phyloP scores from a whole-genome alignment of 2,329 filamentous ascomycete genomes.

The Phaeosphaeria sp. region DNA sequence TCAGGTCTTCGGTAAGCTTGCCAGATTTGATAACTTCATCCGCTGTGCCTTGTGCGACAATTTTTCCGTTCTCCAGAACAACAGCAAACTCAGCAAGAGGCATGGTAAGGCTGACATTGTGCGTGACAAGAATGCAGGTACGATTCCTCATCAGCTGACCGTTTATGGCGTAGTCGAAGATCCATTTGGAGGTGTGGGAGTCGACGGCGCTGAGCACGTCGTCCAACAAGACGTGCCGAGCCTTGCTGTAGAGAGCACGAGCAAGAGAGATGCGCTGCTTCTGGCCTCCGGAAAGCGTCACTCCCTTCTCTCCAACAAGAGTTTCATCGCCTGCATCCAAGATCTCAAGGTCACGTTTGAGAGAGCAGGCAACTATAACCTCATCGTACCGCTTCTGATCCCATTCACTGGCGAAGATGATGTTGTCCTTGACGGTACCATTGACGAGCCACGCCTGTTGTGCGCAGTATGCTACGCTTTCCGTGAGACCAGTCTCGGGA shows the following conservation, averaged over 20 bases:
- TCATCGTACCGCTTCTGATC: constrained; percentile 84
- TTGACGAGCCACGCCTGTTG: constrained; percentile 98
- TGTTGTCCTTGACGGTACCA: constrained; percentile 94
- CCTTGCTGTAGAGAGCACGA: constrained; percentile 96
- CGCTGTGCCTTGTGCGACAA: constrained; percentile 77
- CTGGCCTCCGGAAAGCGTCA: constrained; percentile 94
- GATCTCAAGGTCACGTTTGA: constrained; percentile 90
- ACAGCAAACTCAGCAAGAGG: constrained; percentile 83
- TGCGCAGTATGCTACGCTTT: constrained; percentile 94
- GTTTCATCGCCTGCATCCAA: constrained; percentile 93
- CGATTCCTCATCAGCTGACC: constrained; percentile 87
- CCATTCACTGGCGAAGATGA: constrained; percentile 82
- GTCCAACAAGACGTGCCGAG: constrained; percentile 87
- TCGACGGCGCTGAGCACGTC: constrained; percentile 97
- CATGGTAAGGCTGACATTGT: constrained; percentile 89
- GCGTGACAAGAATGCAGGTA: constrained; percentile 94
- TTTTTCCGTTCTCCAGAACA: constrained; percentile 83
- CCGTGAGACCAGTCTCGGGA: constrained; percentile 83
- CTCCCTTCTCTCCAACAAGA: constrained; percentile 94
- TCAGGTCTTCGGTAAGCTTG: constrained; percentile 83
- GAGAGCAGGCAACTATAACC: constrained; percentile 87
- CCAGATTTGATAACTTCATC: constrained; percentile 84
- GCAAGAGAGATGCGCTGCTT: constrained; percentile 97
- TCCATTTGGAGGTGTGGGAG: constrained; percentile 97
- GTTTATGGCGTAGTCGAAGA: constrained; percentile 90